These are phyloP conservation scores for Geranomyces variabilis DNA, from an alignment of 192 early-diverging fungal genomes.

Conservation along the genomic window DNA sequence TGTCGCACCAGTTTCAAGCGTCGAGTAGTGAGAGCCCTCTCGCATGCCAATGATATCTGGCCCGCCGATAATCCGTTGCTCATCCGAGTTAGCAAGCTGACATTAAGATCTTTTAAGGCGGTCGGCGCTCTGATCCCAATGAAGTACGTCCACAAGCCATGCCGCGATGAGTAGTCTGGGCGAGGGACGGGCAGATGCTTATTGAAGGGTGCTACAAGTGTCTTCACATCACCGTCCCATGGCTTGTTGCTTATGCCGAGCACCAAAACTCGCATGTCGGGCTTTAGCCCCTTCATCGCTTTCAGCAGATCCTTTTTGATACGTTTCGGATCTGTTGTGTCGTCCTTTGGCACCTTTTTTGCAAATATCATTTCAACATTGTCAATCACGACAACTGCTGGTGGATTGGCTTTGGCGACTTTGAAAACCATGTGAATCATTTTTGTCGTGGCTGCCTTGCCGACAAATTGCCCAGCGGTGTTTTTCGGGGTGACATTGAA, in stretches of 20 bases:
- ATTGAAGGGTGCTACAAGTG: slow-evolving; percentile 47
- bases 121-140: slow-evolving; percentile 31
- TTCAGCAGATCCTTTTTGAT: slow-evolving; percentile 66
- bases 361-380: slow-evolving; percentile 64
- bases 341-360: slow-evolving; percentile 70
- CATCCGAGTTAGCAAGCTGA: slow-evolving; percentile 54
- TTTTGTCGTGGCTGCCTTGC: slow-evolving; percentile 53
- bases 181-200: slow-evolving; percentile 48
- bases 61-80: slow-evolving; percentile 51
- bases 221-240: slow-evolving; percentile 62
- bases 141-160: slow-evolving; percentile 49
- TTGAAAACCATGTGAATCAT: slow-evolving; percentile 74
- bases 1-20: slow-evolving; percentile 46
- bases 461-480: slow-evolving; percentile 61
- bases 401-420: slow-evolving; percentile 61
- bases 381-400: slow-evolving; percentile 62
- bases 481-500: slow-evolving; percentile 62
- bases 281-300: slow-evolving; percentile 54
- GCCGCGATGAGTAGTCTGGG: slow-evolving; percentile 54
- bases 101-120: slow-evolving; percentile 38
- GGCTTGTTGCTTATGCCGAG: slow-evolving; percentile 59
- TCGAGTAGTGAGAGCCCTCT: slow-evolving; percentile 50
- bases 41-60: slow-evolving; percentile 42
- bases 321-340: slow-evolving; percentile 63
- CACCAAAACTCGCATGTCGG: slow-evolving; percentile 53